phyloP scores from a whole-genome alignment of 768 basidiomycete species.

The Boletales sp. region DNA sequence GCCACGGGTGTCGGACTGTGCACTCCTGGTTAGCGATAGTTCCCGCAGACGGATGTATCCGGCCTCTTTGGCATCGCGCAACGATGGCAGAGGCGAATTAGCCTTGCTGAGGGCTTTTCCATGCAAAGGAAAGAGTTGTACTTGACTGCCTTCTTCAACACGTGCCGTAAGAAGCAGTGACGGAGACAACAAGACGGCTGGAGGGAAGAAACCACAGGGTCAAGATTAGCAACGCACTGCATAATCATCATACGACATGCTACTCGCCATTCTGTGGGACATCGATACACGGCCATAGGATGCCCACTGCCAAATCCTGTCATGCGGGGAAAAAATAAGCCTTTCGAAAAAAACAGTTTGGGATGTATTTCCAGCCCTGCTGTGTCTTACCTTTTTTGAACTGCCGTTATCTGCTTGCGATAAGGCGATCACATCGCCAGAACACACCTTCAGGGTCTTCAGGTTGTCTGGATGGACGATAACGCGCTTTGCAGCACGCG shows the following conservation, averaged over 20 bases:
- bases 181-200: constrained; percentile 54
- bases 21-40: constrained; percentile 23
- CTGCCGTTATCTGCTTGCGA: constrained; percentile 34
- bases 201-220: constrained; percentile 1
- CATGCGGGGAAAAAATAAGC: constrained; percentile 14
- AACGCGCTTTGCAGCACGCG: constrained; percentile 61
- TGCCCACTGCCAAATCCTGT: constrained; percentile 64
- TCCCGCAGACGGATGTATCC: constrained; percentile 52
- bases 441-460: constrained; percentile 56
- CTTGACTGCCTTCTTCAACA: constrained; percentile 46
- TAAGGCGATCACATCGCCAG: constrained; percentile 68
- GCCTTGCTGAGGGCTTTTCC: constrained; percentile 34
- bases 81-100: constrained; percentile 46
- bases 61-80: constrained; percentile 50
- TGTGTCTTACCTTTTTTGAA: constrained; percentile 34
- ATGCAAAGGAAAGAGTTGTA: constrained; percentile 48
- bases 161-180: constrained; percentile 61
- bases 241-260: constrained; percentile 1
- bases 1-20: constrained; percentile 11
- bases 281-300: constrained; percentile 74
- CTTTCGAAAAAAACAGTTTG: constrained; percentile 6
- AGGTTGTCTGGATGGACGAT: constrained; percentile 59
- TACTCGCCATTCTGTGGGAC: constrained; percentile 55
- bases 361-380: constrained; percentile 8
- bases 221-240: constrained; percentile 10